These are phyloP conservation scores for Pseudonitzschia delicatissima DNA, from an alignment of 108 stramenopile species.

Conservation along the genomic window DNA sequence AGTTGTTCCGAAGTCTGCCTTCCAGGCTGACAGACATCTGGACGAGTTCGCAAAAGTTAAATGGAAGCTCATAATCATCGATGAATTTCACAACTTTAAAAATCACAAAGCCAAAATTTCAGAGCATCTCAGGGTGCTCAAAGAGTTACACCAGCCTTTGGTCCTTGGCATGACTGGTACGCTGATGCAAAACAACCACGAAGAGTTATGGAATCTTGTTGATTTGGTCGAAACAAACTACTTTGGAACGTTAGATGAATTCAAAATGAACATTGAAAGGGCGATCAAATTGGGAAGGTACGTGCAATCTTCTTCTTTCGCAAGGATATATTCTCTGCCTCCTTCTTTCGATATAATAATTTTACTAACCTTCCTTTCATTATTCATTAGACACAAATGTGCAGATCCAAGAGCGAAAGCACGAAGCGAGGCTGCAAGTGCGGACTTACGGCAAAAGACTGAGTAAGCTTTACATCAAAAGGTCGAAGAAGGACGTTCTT, in stretches of 20 bases:
- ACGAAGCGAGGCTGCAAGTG: slow-evolving; percentile 33
- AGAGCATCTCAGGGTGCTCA: slow-evolving; percentile 35
- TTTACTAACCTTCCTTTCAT: not conserved
- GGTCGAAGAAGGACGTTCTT: slow-evolving; percentile 60
- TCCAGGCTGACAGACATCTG: slow-evolving; percentile 20
- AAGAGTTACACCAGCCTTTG: slow-evolving; percentile 17
- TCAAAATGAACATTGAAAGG: slow-evolving; percentile 40
- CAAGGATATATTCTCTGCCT: not conserved
- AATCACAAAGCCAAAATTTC: slow-evolving; percentile 22
- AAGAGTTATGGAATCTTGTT: slow-evolving; percentile 73
- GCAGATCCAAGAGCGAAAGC: slow-evolving; percentile 33
- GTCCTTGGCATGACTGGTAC: slow-evolving; percentile 63
- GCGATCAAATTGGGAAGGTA: slow-evolving; percentile 70
- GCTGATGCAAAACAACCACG: slow-evolving; percentile 69
- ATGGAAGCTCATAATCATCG: slow-evolving; percentile 82
- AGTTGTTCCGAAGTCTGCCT: slow-evolving; percentile 52
- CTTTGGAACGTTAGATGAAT: slow-evolving; percentile 56
- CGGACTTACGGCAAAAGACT: slow-evolving; percentile 46
- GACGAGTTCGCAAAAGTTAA: slow-evolving; percentile 30
- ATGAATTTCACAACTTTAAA: slow-evolving; percentile 85
- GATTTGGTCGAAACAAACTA: slow-evolving; percentile 65
- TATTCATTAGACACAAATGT: slow-evolving; percentile 18
- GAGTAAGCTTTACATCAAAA: slow-evolving; percentile 43
- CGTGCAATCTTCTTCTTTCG: not conserved
- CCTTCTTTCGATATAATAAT: not conserved